A percentile compares a stretch with the other conserved stretches of the same genome.
Conservation (phyloP, 345 rosid genomes). For the Firmiana major region DNA sequence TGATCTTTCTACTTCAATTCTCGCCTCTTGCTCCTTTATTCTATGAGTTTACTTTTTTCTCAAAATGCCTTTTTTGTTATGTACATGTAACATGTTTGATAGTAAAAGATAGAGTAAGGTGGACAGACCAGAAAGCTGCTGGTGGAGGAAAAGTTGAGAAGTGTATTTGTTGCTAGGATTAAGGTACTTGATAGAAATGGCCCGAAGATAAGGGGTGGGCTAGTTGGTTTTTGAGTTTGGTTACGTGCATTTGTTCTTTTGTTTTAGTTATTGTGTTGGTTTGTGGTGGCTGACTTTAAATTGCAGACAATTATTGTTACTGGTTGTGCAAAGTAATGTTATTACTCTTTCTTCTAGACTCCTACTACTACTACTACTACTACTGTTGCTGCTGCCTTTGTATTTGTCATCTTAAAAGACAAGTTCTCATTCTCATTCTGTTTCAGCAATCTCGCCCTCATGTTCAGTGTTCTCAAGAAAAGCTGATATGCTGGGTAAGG, state of each 20-base stretch:
- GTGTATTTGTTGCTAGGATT: conserved; percentile 35
- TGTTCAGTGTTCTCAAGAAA: not conserved
- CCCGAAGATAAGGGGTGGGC: conserved; percentile 26
- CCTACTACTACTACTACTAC: not conserved
- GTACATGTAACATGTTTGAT: conserved; percentile 56
- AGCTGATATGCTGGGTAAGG: not conserved
- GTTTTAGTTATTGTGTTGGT: conserved; percentile 24
- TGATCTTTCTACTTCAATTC: conserved; percentile 16
- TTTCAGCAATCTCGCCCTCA: not conserved
- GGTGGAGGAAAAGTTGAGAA: conserved; percentile 27
- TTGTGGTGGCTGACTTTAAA: conserved; percentile 35
- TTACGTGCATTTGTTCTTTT: conserved; percentile 15
- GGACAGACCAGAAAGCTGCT: conserved; percentile 30
- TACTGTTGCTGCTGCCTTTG: not conserved
- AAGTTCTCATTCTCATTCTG: not conserved
- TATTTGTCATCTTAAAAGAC: not conserved
- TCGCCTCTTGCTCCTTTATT: conserved; percentile 12
- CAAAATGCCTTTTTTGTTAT: conserved; percentile 20
- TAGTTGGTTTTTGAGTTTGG: conserved; percentile 26
- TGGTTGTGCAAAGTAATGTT: conserved; percentile 38
- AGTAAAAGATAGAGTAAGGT: conserved; percentile 36
- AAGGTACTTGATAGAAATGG: conserved; percentile 20
- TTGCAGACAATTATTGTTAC: conserved; percentile 32
- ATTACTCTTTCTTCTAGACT: conserved; percentile 11
- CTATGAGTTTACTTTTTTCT: not conserved